Conservation (phyloP, 257 asterid genomes). For the Handroanthus guayacan region DNA sequence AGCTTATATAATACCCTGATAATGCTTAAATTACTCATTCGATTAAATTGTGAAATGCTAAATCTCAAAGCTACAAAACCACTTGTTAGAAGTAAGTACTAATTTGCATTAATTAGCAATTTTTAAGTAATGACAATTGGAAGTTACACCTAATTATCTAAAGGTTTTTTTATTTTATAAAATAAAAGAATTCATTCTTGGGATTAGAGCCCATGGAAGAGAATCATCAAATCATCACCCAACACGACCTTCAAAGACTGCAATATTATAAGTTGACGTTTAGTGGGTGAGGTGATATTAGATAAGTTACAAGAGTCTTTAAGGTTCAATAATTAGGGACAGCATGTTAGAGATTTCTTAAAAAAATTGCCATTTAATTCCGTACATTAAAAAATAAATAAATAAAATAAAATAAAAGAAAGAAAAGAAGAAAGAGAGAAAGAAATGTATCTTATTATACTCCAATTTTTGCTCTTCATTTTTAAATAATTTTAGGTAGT, state of each 20-base stretch:
- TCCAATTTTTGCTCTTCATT: too few species aligned
- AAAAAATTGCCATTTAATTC: slow-evolving; percentile 11
- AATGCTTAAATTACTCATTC: background rate
- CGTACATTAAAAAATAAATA: background rate
- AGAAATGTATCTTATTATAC: too few species aligned
- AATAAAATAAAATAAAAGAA: too few species aligned
- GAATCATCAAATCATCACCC: background rate
- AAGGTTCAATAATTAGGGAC: slow-evolving; percentile 16
- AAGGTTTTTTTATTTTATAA: background rate
- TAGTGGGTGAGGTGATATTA: background rate
- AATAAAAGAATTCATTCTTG: background rate
- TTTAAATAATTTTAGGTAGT: too few species aligned
- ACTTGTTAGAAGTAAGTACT: background rate
- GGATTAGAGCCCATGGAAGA: slow-evolving; percentile 9
- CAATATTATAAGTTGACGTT: background rate
- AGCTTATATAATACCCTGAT: background rate
- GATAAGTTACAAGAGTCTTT: background rate
- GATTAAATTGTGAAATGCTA: background rate
- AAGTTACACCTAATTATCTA: slow-evolving; percentile 34
- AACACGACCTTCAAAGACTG: background rate
- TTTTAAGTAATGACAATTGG: slow-evolving; percentile 12
- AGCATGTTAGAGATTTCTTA: background rate
- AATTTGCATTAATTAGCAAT: background rate
- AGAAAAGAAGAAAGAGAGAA: too few species aligned
- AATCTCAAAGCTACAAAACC: background rate